Base-by-base conservation (phyloP, 1,284 basidiomycete genomes). In the Vanrija sp. region DNA sequence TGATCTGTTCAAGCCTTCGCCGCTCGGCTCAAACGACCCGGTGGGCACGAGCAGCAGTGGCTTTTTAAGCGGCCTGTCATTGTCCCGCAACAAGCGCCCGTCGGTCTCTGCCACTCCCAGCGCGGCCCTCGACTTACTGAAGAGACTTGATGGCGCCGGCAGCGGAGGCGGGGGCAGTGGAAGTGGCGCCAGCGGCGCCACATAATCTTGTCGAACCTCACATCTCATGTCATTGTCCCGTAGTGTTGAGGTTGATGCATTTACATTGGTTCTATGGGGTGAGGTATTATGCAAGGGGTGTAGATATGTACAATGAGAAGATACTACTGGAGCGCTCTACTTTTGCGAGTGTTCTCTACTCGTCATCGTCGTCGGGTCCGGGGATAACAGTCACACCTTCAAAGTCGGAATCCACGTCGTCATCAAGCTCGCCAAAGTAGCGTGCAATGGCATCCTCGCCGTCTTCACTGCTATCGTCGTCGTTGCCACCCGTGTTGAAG, bases 61-160 rank as follows among this genome's bases (percentile, higher is more conserved):
- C 2, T 61, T 61, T 39, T 51, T 61, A 15, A 53, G 50, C 9
- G 55, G 55, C 6, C 48, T 61, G 26, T 47, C 43, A 15, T 45
- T 61, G 18, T 49, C 43, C 18, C 47, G 55, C 21, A 42, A 21
- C n/a, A 57, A 57, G 45, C 55, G 55, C n/a, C 45, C 52, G 34
- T 51, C 50, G 39, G 5, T 18, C 4, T 34, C 29, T 2, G 34
- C 21, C 43, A 14, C 26, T 7, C 26, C 18, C 12, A 40, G 46
- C 42, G 55, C 55, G 8, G 60, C 60, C 1, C 44, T 55, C 15
- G 60, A 61, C 45, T 47, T 61, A 48, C 45, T 61, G 6, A 61
- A 57, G 53, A 47, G 51, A 15, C 23, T 55, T 26, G 54, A 55
- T n/a, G 43, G 45, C 4, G 39, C 16, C 38, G 28, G 29, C 29